Percentiles rank a stretch among this genome's conserved stretches.
These are phyloP conservation scores for Linnemannia hyalina DNA, from an alignment of 192 early-diverging fungal species.

Conservation along the genomic window DNA sequence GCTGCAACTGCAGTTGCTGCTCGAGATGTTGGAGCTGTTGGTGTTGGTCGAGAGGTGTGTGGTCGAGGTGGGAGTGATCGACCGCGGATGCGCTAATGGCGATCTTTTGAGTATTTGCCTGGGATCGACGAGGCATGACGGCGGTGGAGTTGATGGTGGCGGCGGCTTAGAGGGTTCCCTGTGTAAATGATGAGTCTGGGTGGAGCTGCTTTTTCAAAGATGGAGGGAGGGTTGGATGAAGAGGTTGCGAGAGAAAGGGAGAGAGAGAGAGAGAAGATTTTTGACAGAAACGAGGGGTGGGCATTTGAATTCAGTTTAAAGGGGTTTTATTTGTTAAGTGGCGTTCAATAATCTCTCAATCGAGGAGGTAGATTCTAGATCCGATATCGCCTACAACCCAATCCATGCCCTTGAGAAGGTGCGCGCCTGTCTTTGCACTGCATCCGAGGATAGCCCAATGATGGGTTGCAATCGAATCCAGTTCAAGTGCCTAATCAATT, in stretches of 20 bases:
- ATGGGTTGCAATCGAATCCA: constrained; percentile 84
- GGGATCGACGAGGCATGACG: not conserved
- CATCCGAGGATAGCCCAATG: constrained; percentile 95
- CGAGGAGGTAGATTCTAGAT: constrained; percentile 85
- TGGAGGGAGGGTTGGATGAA: constrained; percentile 1
- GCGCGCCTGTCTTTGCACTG: constrained; percentile 89
- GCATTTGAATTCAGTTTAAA: not conserved
- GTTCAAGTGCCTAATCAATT: constrained; percentile 66
- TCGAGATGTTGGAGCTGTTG: constrained; percentile 17
- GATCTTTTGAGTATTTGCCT: not conserved
- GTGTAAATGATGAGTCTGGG: constrained; percentile 17
- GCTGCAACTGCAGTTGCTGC: constrained; percentile 6
- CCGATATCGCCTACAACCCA: constrained; percentile 96
- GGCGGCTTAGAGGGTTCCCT: constrained; percentile 5
- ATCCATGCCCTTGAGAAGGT: constrained; percentile 91
- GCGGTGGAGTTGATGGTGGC: not conserved
- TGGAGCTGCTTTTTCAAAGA: not conserved
- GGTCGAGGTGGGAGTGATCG: not conserved
- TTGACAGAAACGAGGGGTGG: not conserved
- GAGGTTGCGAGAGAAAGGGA: not conserved
- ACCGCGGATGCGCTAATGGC: not conserved
- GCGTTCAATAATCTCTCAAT: constrained; percentile 41
- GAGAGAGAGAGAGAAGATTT: no score
- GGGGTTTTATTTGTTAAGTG: not conserved
- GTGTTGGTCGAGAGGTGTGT: not conserved